Base-by-base conservation (phyloP, 305 asterid species). In the Fraxinus paxiana region DNA sequence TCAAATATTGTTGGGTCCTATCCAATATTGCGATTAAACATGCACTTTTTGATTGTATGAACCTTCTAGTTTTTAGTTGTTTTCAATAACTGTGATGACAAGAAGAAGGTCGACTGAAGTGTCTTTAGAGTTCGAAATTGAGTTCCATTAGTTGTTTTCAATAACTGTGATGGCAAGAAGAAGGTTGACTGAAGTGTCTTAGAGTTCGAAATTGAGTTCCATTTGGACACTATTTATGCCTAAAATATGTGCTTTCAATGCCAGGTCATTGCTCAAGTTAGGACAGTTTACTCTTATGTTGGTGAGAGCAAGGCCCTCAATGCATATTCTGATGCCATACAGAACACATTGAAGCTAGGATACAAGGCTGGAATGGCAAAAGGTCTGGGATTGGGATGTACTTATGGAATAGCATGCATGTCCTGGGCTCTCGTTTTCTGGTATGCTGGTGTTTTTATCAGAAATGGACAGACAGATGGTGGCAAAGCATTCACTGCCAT, bases 281-380 rank as follows among this genome's bases (percentile, higher is more conserved):
- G 98, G 91, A 93, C 98, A 15, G 99, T 94, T 61, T 96, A 94
- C 91, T 96, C 98, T 0, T 94, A 92, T 12, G 99, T 92, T 24
- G 98, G 98, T 7, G 98, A 96, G 91, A 87, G 82, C 35, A 94
- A 90, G 89, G 94, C 95, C 80, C 92, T 93, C 9, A 67, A 87
- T 73, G 87, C 98, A 4, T 96, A 94, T 87, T 94, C 98, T 1
- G 98, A 96, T 87, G 91, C 95, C 75, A 93, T 96, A 84, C 97
- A 94, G 24, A 93, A 90, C 81, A 94, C 99, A 0, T 81, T 94
- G 73, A 93, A 94, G 86, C 93, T 96, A 20, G 98, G 98, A 43
- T 96, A 96, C 89, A 96, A 90, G 89, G 98, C 98, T 22, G 99
- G 99, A 43, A 94, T 96, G 97, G 99, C 99, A 69, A 96, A 94